Conservation (phyloP, 192 early-diverging fungal species). For the Backusella liffmaniae region DNA sequence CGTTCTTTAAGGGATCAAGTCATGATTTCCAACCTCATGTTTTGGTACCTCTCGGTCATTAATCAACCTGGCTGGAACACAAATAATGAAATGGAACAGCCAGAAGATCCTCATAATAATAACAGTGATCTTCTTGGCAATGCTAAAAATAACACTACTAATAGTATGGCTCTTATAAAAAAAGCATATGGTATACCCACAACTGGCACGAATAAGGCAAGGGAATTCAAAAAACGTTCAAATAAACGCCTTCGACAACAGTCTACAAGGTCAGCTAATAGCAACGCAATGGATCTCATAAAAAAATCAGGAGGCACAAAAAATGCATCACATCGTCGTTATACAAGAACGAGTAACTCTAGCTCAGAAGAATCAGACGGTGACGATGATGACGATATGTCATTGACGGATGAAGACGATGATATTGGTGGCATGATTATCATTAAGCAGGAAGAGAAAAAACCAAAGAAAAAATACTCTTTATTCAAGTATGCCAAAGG, state of each 20-base stretch:
- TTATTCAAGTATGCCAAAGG: background rate
- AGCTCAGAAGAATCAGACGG: slow-evolving; percentile 12
- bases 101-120: background rate
- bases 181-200: background rate
- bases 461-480: slow-evolving; percentile 12
- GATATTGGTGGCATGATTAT: background rate
- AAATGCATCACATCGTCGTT: background rate
- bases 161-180: background rate
- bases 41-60: slow-evolving; percentile 78
- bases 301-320: background rate
- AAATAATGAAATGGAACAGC: background rate
- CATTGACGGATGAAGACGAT: slow-evolving; percentile 13
- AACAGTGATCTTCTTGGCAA: background rate
- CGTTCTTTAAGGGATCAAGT: slow-evolving; percentile 75
- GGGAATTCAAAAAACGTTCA: background rate
- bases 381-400: slow-evolving; percentile 15
- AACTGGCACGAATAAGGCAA: background rate
- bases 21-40: slow-evolving; percentile 78
- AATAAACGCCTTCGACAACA: background rate
- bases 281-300: background rate
- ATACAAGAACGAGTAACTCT: background rate
- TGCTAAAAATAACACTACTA: background rate
- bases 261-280: background rate
- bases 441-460: background rate
- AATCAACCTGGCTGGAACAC: background rate